Percentiles rank a stretch among this genome's conserved stretches.
Evolutionary conservation across 1,139 yeast species (phyloP).

Genomic region (Magnusiomyces ingens): DNA sequence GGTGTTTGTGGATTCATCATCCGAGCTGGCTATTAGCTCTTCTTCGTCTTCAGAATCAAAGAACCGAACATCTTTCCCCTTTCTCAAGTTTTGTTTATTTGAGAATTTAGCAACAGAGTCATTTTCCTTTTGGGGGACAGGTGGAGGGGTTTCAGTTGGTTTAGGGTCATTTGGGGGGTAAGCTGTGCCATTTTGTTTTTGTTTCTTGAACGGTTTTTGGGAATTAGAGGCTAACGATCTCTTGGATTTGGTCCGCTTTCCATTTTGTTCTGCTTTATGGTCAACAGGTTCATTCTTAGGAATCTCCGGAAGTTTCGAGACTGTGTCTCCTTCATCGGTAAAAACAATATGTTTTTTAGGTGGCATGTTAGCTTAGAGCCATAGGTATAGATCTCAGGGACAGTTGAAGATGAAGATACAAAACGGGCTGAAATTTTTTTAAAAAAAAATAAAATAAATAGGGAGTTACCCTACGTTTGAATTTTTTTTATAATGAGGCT

Average conservation of each 20-base stretch:
- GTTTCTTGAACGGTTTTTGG: background rate
- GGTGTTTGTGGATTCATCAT: conserved; percentile 22
- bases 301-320: too few relatives aligned
- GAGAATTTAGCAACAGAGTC: background rate
- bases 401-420: background rate
- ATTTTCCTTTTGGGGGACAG: background rate
- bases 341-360: conserved; percentile 26
- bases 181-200: background rate
- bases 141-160: background rate
- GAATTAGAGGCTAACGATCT: background rate
- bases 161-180: background rate
- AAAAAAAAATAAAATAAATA: background rate
- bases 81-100: conserved; percentile 1
- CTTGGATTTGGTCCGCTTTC: background rate
- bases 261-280: background rate
- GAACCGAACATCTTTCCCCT: conserved; percentile 18
- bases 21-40: conserved; percentile 18
- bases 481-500: background rate
- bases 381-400: too few relatives aligned
- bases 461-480: too few relatives aligned
- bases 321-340: conserved; percentile 18
- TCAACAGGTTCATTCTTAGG: background rate
- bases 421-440: background rate
- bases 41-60: conserved; percentile 34
- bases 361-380: conserved; percentile 17